These are phyloP conservation scores for Gautieria morchelliformis DNA, from an alignment of 768 basidiomycete species.

Conservation along the genomic window DNA sequence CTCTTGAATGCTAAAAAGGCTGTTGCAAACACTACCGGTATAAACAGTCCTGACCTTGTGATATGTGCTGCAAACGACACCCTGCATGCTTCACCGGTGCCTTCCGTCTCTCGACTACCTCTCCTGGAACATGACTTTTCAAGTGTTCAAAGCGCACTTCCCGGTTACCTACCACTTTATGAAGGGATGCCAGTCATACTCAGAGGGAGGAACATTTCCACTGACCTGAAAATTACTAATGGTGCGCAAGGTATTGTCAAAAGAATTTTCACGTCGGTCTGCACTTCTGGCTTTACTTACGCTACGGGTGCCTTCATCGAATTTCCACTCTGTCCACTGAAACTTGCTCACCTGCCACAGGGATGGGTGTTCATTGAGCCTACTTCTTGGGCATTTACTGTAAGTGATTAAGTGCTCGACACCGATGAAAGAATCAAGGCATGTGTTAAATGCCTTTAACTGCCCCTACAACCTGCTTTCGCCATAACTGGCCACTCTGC, in stretches of 20 bases:
- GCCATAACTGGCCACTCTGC: background rate
- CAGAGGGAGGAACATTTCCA: background rate
- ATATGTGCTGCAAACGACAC: too few species aligned
- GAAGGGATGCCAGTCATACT: background rate
- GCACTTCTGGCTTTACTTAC: background rate
- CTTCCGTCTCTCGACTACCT: too few species aligned
- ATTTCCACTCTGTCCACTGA: background rate
- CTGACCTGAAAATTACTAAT: background rate
- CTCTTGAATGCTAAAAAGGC: too few species aligned
- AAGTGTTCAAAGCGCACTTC: background rate
- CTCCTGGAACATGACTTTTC: background rate
- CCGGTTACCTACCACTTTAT: background rate
- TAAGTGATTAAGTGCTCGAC: background rate
- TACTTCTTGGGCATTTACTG: background rate
- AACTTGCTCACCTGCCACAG: background rate
- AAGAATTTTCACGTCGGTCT: background rate
- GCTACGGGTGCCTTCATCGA: background rate
- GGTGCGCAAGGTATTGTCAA: background rate
- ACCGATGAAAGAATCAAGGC: background rate
- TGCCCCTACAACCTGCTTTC: background rate
- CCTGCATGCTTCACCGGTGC: too few species aligned
- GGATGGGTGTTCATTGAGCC: background rate
- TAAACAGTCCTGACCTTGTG: too few species aligned
- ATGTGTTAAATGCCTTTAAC: background rate
- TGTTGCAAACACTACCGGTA: too few species aligned